Evolutionary conservation across 495 filamentous ascomycete genomes (phyloP).

Genomic region (Penicillium taxi): DNA sequence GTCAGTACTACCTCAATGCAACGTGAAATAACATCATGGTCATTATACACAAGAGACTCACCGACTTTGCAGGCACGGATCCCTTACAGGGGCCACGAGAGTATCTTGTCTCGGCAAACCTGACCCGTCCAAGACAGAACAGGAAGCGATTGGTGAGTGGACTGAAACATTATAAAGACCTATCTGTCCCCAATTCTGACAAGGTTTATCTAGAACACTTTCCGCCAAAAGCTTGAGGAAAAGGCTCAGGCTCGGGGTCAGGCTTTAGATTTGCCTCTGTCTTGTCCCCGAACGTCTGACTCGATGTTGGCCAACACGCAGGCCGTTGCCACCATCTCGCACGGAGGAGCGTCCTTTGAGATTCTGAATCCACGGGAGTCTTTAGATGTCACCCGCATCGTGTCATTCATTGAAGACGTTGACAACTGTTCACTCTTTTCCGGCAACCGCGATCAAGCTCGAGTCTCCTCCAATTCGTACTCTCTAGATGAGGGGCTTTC

Average conservation of each 20-base stretch:
- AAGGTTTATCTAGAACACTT: constrained; percentile 29
- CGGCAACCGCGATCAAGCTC: constrained; percentile 12
- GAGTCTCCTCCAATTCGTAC: constrained; percentile 19
- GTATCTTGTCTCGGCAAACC: constrained; percentile 19
- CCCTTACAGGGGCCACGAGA: constrained; percentile 16
- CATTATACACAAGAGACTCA: constrained; percentile 1
- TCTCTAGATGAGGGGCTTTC: constrained; percentile 18
- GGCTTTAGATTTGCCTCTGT: constrained; percentile 9
- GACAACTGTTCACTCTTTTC: constrained; percentile 22
- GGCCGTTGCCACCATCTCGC: constrained; percentile 28
- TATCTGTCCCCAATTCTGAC: constrained; percentile 3
- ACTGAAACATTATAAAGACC: constrained; percentile 15
- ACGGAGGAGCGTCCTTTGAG: constrained; percentile 39
- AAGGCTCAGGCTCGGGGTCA: constrained; percentile 14
- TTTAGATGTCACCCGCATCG: constrained; percentile 31
- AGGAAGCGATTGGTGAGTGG: constrained; percentile 26
- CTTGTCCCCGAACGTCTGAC: constrained; percentile 21
- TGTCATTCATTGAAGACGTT: constrained; percentile 38
- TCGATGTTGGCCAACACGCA: constrained; percentile 23
- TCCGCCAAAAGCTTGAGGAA: constrained; percentile 30
- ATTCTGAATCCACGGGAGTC: constrained; percentile 41
- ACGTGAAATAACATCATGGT: constrained; percentile 1
- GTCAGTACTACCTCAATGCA: not conserved
- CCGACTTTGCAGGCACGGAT: constrained; percentile 13
- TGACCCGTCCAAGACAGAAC: constrained; percentile 18